phyloP scores from a whole-genome alignment of 2,329 filamentous ascomycete species.

The Aspergillus fischeri region DNA sequence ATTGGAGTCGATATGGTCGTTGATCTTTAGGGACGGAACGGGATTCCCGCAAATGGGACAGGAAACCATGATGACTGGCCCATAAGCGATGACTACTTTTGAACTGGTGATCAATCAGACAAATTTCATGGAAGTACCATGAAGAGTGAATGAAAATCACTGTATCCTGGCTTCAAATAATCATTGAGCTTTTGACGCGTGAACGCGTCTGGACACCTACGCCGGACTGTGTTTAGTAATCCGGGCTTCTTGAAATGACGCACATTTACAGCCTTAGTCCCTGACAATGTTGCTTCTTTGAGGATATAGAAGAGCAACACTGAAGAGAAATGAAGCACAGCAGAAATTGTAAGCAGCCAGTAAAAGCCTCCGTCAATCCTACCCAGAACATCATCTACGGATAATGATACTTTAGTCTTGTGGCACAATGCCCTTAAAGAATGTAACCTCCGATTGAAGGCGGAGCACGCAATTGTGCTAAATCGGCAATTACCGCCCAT shows the following conservation, averaged over 20 bases:
- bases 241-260: background rate
- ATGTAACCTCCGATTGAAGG: background rate
- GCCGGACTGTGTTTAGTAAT: background rate
- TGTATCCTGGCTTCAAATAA: background rate
- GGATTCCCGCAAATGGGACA: slow-evolving; percentile 78
- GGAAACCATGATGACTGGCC: slow-evolving; percentile 50
- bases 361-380: background rate
- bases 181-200: background rate
- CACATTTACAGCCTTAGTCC: background rate
- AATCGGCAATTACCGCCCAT: background rate
- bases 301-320: background rate
- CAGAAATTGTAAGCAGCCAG: background rate
- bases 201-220: background rate
- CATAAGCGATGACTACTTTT: background rate
- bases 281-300: background rate
- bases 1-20: slow-evolving; percentile 81
- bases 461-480: background rate
- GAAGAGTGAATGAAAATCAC: background rate
- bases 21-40: slow-evolving; percentile 59
- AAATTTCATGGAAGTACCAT: background rate
- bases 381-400: background rate
- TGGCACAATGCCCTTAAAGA: background rate
- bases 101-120: background rate
- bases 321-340: background rate
- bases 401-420: background rate